Evolutionary conservation across 345 rosid species (phyloP).

Genomic region (Euphorbia lathyris): DNA sequence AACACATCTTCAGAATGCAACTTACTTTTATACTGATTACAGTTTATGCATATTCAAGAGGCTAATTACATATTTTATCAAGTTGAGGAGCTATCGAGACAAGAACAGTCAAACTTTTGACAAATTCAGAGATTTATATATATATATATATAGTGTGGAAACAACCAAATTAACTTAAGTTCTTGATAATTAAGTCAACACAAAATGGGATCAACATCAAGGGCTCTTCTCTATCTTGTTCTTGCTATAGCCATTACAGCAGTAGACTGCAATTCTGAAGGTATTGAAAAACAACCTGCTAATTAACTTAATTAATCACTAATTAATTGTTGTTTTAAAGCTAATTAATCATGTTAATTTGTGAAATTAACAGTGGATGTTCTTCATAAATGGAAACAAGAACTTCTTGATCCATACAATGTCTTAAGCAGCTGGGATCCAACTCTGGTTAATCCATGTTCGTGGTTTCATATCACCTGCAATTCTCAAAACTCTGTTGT

Average conservation of each 20-base stretch:
- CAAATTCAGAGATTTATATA: no score
- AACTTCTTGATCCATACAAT: slow-evolving; percentile 30
- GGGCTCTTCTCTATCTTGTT: not conserved
- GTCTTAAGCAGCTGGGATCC: slow-evolving; percentile 49
- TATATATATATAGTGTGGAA: no score
- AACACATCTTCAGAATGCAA: no score
- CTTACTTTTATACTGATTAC: no score
- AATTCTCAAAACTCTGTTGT: slow-evolving; percentile 12
- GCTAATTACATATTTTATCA: no score
- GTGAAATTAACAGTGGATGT: slow-evolving; percentile 31
- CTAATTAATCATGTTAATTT: not conserved
- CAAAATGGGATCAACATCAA: not conserved
- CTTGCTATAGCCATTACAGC: slow-evolving; percentile 6
- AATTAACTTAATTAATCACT: not conserved
- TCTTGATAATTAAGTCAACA: not conserved
- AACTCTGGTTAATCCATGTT: slow-evolving; percentile 41
- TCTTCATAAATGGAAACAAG: slow-evolving; percentile 27
- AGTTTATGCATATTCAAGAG: no score
- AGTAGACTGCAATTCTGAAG: slow-evolving; percentile 28
- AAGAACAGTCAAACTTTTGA: no score
- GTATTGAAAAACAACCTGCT: not conserved
- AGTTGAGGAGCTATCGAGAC: no score
- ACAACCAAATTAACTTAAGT: no score
- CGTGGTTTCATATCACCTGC: slow-evolving; percentile 46
- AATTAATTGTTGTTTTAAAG: not conserved